Evolutionary conservation across 257 asterid species (phyloP), one percentile per base, ranked within the genome.

Genomic region (Solanum appendiculatum): DNA sequence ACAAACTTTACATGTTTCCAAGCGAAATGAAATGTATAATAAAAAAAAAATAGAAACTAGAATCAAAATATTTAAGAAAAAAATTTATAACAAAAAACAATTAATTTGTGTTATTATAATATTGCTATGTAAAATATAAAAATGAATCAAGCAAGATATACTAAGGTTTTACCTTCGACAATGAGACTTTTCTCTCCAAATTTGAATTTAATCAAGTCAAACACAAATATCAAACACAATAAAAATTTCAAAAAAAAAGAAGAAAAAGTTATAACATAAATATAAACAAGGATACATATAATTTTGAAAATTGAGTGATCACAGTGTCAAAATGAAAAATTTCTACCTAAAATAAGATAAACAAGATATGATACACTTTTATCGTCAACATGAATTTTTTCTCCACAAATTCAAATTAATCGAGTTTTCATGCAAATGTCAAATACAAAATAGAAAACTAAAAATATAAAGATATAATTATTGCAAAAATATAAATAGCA

Each of bases 391-490:
- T 6, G 37, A 66, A 1, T 0, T 11, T 13, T 31, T 31, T 16
- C 0, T 3, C 1, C 3, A 0, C 9, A 31, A 31, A 14, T 7
- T 69, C 1, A 7, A 69, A 7, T 31, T 16, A 3, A 31, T 69
- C 0, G 0, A 1, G 0, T 29, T 16, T 7, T 18, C 9, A 69
- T 69, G 15, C 1, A 4, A 68, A 68, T 31, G 0, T 29, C 11
- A 15, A 68, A 68, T 11, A 15, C n/a, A 1, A 1, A 0, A 68
- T 25, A 0, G 2, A 14, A 66, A 66, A 27, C 1, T 66, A 27
- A 27, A 66, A 66, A 66, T 10, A 13, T 6, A 27, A 27, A 66
- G 37, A 9, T 36, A 73, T 73, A 74, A 74, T 74, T 74, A 39
- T 48, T 8, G 7, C 10, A 39, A 23, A 74, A 23, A 39, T 74